These are phyloP conservation scores for Cutaneotrichosporon dermatis DNA, from an alignment of 1,284 basidiomycete species.

Conservation along the genomic window DNA sequence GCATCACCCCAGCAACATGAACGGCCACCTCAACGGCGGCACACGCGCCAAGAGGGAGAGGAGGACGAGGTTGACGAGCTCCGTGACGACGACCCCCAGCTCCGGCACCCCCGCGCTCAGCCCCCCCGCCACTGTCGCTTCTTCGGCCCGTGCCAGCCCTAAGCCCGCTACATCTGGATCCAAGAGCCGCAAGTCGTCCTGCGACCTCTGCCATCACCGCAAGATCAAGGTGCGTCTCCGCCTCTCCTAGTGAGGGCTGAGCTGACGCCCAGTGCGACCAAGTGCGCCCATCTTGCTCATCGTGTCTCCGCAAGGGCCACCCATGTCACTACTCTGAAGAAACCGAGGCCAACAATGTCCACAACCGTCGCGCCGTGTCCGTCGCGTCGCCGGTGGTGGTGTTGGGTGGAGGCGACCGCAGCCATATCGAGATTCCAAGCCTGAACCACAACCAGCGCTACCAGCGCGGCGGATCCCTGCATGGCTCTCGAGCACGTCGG, in stretches of 20 bases:
- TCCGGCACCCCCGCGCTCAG: constrained; percentile 1
- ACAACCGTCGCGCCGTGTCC: constrained; percentile 13
- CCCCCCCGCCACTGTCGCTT: constrained; percentile 1
- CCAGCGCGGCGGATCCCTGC: constrained; percentile 18
- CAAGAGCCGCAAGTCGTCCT: constrained; percentile 35
- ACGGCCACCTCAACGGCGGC: neutral
- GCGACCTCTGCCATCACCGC: constrained; percentile 39
- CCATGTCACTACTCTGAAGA: constrained; percentile 38
- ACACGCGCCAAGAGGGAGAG: neutral
- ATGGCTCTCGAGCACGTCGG: constrained; percentile 18
- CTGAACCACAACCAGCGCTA: constrained; percentile 1
- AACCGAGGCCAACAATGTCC: constrained; percentile 26
- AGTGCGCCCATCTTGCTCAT: constrained; percentile 34
- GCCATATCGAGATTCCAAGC: constrained; percentile 5
- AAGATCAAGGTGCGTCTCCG: constrained; percentile 46
- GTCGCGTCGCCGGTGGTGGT: neutral
- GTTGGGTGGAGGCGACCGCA: neutral
- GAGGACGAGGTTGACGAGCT: constrained; percentile 27
- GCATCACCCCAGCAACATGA: neutral
- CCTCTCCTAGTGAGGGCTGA: too few relatives aligned
- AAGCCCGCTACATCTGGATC: constrained; percentile 15
- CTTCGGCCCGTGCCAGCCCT: constrained; percentile 11
- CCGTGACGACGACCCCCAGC: constrained; percentile 18
- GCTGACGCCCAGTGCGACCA: constrained; percentile 35
- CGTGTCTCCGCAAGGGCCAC: constrained; percentile 36